Evolutionary conservation across 2,329 filamentous ascomycete genomes (phyloP).

Genomic region (Aspergillus jensenii): DNA sequence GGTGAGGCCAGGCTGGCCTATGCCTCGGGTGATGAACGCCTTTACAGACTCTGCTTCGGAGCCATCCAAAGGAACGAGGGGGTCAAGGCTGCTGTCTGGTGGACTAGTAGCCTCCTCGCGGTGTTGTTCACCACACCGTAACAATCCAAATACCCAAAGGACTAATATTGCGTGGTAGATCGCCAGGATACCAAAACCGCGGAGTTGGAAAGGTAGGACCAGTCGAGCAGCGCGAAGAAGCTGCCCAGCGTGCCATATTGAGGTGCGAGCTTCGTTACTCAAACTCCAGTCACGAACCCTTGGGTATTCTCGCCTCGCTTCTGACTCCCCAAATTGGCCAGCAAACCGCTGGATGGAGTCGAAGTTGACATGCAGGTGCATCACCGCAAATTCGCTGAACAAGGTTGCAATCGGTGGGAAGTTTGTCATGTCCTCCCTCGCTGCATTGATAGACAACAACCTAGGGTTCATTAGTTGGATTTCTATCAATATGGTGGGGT

Average conservation of each 20-base stretch:
- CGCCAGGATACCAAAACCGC: constrained; percentile 2
- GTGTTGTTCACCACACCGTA: neutral
- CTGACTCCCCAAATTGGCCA: constrained; percentile 4
- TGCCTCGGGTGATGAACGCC: neutral
- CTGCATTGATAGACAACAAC: neutral
- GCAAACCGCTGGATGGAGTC: constrained; percentile 6
- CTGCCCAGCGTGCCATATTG: constrained; percentile 5
- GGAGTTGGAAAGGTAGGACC: constrained; percentile 5
- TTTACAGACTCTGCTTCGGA: neutral
- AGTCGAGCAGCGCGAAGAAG: neutral
- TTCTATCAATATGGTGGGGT: neutral
- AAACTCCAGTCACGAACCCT: neutral
- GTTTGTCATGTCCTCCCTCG: neutral
- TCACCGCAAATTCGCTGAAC: constrained; percentile 1
- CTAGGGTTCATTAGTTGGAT: neutral
- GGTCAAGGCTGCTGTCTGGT: neutral
- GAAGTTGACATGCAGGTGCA: constrained; percentile 3
- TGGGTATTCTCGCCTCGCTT: constrained; percentile 6
- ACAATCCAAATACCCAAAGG: constrained; percentile 5
- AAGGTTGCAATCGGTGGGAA: neutral
- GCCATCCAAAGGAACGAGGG: neutral
- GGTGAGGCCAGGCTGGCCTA: neutral
- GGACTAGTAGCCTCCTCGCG: too few species aligned
- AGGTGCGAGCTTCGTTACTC: neutral
- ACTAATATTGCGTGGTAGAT: neutral